Base-by-base conservation (phyloP, 2,329 filamentous ascomycete species). In the Fusarium marasasianum region DNA sequence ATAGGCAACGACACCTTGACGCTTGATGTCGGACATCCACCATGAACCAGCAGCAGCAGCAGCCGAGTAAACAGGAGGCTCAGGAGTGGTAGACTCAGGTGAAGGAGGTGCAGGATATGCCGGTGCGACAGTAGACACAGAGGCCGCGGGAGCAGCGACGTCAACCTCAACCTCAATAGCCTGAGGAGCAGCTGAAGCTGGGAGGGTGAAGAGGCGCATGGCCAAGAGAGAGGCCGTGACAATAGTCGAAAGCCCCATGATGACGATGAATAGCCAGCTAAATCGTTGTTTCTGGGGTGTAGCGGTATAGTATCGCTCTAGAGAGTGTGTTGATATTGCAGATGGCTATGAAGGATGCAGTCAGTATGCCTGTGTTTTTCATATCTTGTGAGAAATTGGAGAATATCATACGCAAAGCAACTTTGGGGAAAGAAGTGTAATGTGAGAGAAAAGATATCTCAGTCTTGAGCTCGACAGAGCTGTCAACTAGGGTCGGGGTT, bases 11-110 rank as follows among this genome's bases (percentile, higher is more conserved):
- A 84, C 83, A 65, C 94, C 94, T 76, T 94, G 89, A 45, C 92
- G 91, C 77, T 91, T 80, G 78, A 96, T 91, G 71, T 86, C 86
- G 41, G 89, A 87, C 64, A 96, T 82, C 94, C 94, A 97, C 87
- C 92, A 96, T 78, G 82, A 84, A 24, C 80, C 78, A 29, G 79
- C 77, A 17, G 61, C 55, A 50, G 53, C 66, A 33, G 73, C 53
- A 59, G 77, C 41, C 65, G 72, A 31, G 35, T 53, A 63, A 24
- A 58, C 26, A 8, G 66, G 33, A 12, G 51, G 40, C 31, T 48
- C 11, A 8, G 50, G 41, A 26, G 65, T 14, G 24, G 62, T 33
- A 44, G 43, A 22, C 20, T 20, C 41, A 6, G 64, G 58, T 17
- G 76, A 69, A n/a, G 38, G 53, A 26, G 48, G 38, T 24, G 13